Base-by-base conservation (phyloP, 176 grass and related monocot genomes). In the Aegilops umbellulata region DNA sequence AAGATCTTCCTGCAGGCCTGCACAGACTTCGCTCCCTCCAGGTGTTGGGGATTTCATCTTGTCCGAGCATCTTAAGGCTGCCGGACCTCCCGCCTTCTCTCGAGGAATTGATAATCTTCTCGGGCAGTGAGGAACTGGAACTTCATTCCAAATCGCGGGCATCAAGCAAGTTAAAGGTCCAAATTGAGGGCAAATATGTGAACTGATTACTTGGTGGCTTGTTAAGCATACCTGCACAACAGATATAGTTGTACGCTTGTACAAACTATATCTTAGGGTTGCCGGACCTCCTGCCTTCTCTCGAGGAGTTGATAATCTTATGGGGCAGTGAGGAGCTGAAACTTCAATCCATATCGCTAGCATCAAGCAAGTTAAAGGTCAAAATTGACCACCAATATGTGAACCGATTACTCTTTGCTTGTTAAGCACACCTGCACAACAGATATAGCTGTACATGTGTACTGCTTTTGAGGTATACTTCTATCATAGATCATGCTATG, bases 91-190 rank as follows among this genome's bases (percentile, higher is more conserved):
- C 55, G 55, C 20, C 55, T 58, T 58, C 0, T 58, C 20, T 58
- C 0, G 1, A 57, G 7, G 53, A 58, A 20, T 58, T 58, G 55
- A 58, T 0, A 3, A 22, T 58, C 19, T 0, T 8, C 6, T 0
- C 0, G 0, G 7, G 53, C 53, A 57, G 53, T 22, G 55, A 58
- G 55, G 20, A 58, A 1, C 55, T 58, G 55, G 0, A 3, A 58
- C 1, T 0, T 58, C 55, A 22, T 9, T 22, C 55, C 55, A 22
- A 22, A 58, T 58, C 1, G 0, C 55, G 3, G 3, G 55, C 7
- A 9, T 58, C 55, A 58, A 58, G 19, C 55, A 57, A 22, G 19
- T 22, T 57, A 8, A 57, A 22, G 19, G 19, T 57, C 19, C 0
- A 1, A 22, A 57, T 22, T 57, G 1, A 57, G 17, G 0, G 0